Conservation (phyloP, 2,329 filamentous ascomycete genomes). For the Diplocarpon rosae region DNA sequence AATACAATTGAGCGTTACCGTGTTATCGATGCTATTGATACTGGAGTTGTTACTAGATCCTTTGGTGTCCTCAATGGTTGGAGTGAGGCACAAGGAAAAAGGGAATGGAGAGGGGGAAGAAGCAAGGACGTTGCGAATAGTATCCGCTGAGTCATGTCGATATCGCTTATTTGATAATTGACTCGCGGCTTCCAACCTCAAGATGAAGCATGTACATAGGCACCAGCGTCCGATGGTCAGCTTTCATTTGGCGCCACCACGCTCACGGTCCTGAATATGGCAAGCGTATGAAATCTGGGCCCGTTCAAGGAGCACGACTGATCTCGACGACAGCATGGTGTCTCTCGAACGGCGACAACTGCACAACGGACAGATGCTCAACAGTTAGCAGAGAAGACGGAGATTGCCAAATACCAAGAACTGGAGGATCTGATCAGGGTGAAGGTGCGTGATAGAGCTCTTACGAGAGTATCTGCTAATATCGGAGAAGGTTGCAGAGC, state of each 20-base stretch:
- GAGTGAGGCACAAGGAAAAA: background rate
- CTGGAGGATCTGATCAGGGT: conserved; percentile 57
- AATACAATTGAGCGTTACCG: background rate
- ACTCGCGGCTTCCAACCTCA: conserved; percentile 13
- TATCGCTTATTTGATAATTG: conserved; percentile 13
- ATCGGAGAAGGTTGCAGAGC: conserved; percentile 22
- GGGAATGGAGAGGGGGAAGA: conserved; percentile 4
- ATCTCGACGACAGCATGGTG: conserved; percentile 57
- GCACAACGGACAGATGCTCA: conserved; percentile 57
- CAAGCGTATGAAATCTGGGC: conserved; percentile 27
- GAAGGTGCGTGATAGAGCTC: conserved; percentile 38
- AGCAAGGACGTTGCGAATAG: conserved; percentile 3
- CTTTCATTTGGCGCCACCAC: conserved; percentile 1
- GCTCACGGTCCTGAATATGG: conserved; percentile 23
- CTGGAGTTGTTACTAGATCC: conserved; percentile 11
- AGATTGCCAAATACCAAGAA: conserved; percentile 64
- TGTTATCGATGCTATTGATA: conserved; percentile 15
- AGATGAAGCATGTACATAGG: background rate
- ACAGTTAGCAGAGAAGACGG: conserved; percentile 58
- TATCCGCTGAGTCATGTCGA: conserved; percentile 8
- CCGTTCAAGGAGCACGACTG: conserved; percentile 13
- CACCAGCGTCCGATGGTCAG: background rate
- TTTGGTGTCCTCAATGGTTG: conserved; percentile 7
- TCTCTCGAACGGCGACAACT: conserved; percentile 55
- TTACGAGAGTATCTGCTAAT: conserved; percentile 9